Conservation (phyloP, 805 yeast genomes). For the Candida ascalaphidarum region DNA sequence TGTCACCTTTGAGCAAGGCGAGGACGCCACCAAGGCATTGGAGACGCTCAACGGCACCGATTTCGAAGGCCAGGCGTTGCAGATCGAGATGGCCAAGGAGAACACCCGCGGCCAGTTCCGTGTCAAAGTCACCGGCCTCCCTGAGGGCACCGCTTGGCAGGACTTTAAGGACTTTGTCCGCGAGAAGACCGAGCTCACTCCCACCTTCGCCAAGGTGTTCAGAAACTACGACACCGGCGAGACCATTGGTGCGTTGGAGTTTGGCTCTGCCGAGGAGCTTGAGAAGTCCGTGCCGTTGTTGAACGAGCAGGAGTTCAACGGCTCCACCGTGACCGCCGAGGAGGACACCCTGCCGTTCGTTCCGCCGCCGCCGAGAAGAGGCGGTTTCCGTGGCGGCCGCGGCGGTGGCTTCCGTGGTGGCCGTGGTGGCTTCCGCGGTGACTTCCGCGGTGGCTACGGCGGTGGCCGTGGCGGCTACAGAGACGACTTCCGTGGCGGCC, state of each 20-base stretch:
- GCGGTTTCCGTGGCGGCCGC: constrained; percentile 41
- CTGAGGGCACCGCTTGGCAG: constrained; percentile 79
- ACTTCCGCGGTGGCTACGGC: constrained; percentile 21
- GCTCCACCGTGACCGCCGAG: constrained; percentile 63
- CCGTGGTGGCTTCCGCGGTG: constrained; percentile 35
- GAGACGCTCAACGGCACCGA: constrained; percentile 37
- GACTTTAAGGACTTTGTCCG: constrained; percentile 85
- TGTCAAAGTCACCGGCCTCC: constrained; percentile 60
- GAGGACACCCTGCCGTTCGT: constrained; percentile 63
- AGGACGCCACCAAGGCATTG: constrained; percentile 42
- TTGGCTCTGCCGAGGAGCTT: constrained; percentile 62
- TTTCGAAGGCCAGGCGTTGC: constrained; percentile 42
- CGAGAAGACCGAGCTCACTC: constrained; percentile 56
- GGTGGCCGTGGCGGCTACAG: constrained; percentile 8
- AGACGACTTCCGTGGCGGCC: constrained; percentile 29
- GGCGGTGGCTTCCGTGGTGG: constrained; percentile 40
- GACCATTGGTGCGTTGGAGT: constrained; percentile 46
- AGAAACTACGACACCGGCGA: constrained; percentile 40
- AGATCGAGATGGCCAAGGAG: constrained; percentile 48
- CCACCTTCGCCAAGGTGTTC: constrained; percentile 50
- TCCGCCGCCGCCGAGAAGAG: constrained; percentile 41
- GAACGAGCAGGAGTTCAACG: constrained; percentile 65
- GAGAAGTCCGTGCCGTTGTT: constrained; percentile 65
- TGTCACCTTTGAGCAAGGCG: constrained; percentile 70
- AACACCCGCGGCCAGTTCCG: constrained; percentile 67